Evolutionary conservation across 2,329 filamentous ascomycete genomes (phyloP).

Genomic region (Shiraia bambusicola): DNA sequence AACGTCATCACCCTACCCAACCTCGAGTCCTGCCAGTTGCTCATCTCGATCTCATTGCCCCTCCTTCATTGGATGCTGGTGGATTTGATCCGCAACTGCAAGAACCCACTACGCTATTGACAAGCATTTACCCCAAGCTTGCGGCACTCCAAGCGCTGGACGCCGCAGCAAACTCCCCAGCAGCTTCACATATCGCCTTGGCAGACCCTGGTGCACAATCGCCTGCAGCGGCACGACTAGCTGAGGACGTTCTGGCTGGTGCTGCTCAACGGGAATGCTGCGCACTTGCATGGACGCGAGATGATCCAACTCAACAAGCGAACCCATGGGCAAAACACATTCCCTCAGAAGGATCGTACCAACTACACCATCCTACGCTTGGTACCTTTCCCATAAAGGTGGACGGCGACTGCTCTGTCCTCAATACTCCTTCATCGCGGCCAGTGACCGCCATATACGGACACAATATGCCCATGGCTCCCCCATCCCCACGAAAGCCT

Average conservation of each 20-base stretch:
- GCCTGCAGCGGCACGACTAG: slow-evolving; percentile 61
- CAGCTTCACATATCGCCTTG: slow-evolving; percentile 57
- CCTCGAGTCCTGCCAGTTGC: slow-evolving; percentile 44
- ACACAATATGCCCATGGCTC: slow-evolving; percentile 41
- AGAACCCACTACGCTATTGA: slow-evolving; percentile 37
- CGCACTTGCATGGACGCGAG: slow-evolving; percentile 65
- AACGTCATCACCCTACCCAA: slow-evolving; percentile 43
- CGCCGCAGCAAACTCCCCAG: slow-evolving; percentile 48
- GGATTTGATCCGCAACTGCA: slow-evolving; percentile 34
- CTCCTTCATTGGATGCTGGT: slow-evolving; percentile 35
- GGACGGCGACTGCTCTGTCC: slow-evolving; percentile 45
- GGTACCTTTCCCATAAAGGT: slow-evolving; percentile 48
- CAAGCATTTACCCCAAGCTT: slow-evolving; percentile 50
- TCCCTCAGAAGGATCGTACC: slow-evolving; percentile 45
- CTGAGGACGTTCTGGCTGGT: slow-evolving; percentile 60
- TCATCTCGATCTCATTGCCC: slow-evolving; percentile 42
- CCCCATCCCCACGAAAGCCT: slow-evolving; percentile 33
- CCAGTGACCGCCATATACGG: slow-evolving; percentile 45
- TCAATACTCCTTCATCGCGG: slow-evolving; percentile 40
- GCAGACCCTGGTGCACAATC: slow-evolving; percentile 68
- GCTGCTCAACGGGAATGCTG: slow-evolving; percentile 70
- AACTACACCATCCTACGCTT: slow-evolving; percentile 49
- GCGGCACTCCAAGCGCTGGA: slow-evolving; percentile 51
- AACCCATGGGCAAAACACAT: slow-evolving; percentile 43
- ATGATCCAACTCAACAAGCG: slow-evolving; percentile 38